Percentiles rank a stretch among this genome's conserved stretches.
phyloP scores from a whole-genome alignment of 768 basidiomycete genomes.

The Hebeloma cylindrosporum region DNA sequence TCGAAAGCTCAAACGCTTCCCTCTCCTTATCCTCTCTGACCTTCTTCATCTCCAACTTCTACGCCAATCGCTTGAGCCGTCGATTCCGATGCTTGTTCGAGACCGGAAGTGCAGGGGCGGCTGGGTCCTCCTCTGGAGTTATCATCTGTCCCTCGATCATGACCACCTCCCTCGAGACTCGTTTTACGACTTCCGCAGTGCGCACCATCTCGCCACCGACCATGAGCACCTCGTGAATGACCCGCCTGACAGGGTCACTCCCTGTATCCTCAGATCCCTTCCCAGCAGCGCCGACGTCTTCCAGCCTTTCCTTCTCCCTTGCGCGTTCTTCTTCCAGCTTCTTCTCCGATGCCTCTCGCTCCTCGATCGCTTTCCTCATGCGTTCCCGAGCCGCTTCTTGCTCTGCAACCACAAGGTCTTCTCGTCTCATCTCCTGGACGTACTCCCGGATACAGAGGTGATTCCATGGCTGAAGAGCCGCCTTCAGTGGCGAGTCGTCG shows the following conservation, averaged over 20 bases:
- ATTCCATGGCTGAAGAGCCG: slow-evolving; percentile 73
- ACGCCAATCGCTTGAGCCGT: slow-evolving; percentile 14
- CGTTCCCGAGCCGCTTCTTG: slow-evolving; percentile 7
- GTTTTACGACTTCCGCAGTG: slow-evolving; percentile 9
- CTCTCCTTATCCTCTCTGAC: slow-evolving; percentile 14
- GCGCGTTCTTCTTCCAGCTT: no score
- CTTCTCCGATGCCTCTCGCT: background rate
- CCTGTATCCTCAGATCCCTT: background rate
- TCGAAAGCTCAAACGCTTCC: slow-evolving; percentile 8
- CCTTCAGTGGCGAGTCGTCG: slow-evolving; percentile 57
- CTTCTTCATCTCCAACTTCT: slow-evolving; percentile 8
- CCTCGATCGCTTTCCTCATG: background rate
- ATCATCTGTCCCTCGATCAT: slow-evolving; percentile 3
- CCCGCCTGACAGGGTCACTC: slow-evolving; percentile 3
- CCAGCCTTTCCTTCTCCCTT: background rate
- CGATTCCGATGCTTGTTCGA: slow-evolving; percentile 9
- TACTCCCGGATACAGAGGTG: slow-evolving; percentile 80
- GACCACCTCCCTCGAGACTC: slow-evolving; percentile 1
- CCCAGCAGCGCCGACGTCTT: background rate
- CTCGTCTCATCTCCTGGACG: slow-evolving; percentile 39
- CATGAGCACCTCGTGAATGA: slow-evolving; percentile 17
- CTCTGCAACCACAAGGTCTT: slow-evolving; percentile 25
- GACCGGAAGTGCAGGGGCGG: background rate
- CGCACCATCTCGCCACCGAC: slow-evolving; percentile 16
- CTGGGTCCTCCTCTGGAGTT: background rate